Percentiles rank a stretch among this genome's conserved stretches.
phyloP scores from a whole-genome alignment of 2,329 filamentous ascomycete species.

The Lasiodiplodia hormozganensis region DNA sequence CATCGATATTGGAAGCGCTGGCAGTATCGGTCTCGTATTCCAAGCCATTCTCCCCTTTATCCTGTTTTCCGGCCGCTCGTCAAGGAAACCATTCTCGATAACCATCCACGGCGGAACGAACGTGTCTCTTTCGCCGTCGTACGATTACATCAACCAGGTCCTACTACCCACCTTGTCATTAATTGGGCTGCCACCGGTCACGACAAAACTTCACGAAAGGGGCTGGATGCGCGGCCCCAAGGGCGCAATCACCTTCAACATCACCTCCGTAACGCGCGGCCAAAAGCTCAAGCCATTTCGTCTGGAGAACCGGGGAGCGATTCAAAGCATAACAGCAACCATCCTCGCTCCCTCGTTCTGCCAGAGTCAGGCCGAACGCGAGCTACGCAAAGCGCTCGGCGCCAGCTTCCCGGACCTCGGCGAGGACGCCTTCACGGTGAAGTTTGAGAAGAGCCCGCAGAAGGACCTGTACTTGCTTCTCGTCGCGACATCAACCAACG shows the following conservation, averaged over 20 bases:
- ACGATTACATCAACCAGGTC: constrained; percentile 64
- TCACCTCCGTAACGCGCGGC: constrained; percentile 49
- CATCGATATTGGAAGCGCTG: constrained; percentile 49
- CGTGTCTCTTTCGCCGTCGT: constrained; percentile 60
- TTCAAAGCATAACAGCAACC: constrained; percentile 43
- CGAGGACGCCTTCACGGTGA: not conserved
- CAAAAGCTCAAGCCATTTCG: constrained; percentile 45
- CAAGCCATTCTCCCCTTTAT: constrained; percentile 67
- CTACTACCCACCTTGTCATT: constrained; percentile 59
- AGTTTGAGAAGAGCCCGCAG: constrained; percentile 52
- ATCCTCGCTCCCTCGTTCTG: constrained; percentile 46
- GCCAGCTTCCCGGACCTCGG: constrained; percentile 33
- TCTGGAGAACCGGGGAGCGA: constrained; percentile 39
- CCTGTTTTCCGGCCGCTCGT: constrained; percentile 49
- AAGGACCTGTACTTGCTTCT: constrained; percentile 61
- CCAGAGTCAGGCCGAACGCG: constrained; percentile 40
- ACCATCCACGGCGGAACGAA: constrained; percentile 65
- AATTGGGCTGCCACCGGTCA: constrained; percentile 59
- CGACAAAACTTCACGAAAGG: constrained; percentile 41
- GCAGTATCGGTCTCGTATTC: constrained; percentile 62
- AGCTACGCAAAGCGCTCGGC: constrained; percentile 34
- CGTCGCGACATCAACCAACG: constrained; percentile 58
- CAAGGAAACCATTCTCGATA: constrained; percentile 37
- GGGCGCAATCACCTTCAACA: constrained; percentile 58
- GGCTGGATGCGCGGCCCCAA: constrained; percentile 44